These are phyloP conservation scores for Massariosphaeria phaeospora DNA, from an alignment of 495 filamentous ascomycete genomes.

Conservation along the genomic window DNA sequence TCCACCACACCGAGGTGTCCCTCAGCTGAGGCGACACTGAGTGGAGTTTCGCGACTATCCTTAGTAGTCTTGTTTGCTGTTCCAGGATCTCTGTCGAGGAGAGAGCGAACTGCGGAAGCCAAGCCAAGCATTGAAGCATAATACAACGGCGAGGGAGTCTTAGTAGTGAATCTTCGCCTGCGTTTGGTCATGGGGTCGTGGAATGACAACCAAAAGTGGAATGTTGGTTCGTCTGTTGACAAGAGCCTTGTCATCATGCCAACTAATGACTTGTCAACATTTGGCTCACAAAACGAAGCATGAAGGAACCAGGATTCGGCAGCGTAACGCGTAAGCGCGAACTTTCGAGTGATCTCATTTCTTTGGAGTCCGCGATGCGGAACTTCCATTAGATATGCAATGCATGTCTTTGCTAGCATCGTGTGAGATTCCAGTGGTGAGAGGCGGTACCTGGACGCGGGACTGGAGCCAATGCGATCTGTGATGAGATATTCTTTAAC, in stretches of 20 bases:
- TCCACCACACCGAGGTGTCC: not conserved
- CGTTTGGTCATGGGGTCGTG: not conserved
- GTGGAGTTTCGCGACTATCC: too few relatives aligned
- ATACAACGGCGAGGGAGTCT: not conserved
- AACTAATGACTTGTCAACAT: not conserved
- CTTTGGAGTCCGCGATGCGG: not conserved
- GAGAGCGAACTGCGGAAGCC: not conserved
- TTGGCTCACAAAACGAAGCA: not conserved
- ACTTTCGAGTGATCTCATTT: not conserved
- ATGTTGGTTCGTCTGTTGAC: not conserved
- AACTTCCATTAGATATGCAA: slow-evolving; percentile 5
- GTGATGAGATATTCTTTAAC: slow-evolving; percentile 2
- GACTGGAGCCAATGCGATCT: not conserved
- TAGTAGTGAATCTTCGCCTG: not conserved
- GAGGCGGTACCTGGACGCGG: not conserved
- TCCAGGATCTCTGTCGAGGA: not conserved
- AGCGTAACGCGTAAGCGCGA: not conserved
- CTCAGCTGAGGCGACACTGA: not conserved
- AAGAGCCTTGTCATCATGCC: not conserved
- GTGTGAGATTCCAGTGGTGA: not conserved
- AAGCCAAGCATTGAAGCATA: not conserved
- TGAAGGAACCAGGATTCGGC: not conserved
- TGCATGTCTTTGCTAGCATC: not conserved
- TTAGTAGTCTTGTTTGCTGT: too few relatives aligned
- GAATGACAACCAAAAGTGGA: not conserved